These are phyloP conservation scores for Fagus sylvatica DNA, from an alignment of 306 rosid genomes.

Conservation along the genomic window DNA sequence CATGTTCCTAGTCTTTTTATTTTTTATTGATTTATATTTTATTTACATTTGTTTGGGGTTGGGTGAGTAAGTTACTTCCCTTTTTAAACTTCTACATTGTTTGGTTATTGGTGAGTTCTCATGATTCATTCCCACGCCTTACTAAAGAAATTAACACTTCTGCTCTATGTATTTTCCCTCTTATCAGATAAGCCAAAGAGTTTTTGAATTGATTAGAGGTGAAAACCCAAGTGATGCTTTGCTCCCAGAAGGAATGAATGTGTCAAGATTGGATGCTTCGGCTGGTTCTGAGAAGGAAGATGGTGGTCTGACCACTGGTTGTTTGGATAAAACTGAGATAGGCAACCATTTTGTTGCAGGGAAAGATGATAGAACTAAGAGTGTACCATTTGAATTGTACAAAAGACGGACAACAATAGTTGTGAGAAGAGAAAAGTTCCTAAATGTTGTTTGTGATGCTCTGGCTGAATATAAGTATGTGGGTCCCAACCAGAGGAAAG, in stretches of 20 bases:
- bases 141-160: neutral
- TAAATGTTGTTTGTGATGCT: constrained; percentile 77
- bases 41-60: neutral
- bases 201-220: constrained; percentile 63
- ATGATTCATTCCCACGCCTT: neutral
- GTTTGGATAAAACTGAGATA: constrained; percentile 32
- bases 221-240: constrained; percentile 38
- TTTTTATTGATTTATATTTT: neutral
- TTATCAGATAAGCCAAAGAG: constrained; percentile 85
- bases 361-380: constrained; percentile 42
- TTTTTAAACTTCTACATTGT: neutral
- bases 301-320: constrained; percentile 12
- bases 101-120: neutral
- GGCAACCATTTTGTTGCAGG: constrained; percentile 29
- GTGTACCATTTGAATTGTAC: constrained; percentile 79
- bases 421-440: constrained; percentile 59
- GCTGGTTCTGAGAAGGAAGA: constrained; percentile 32
- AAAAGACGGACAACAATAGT: constrained; percentile 74
- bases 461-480: constrained; percentile 86
- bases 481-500: constrained; percentile 89
- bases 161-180: constrained; percentile 22
- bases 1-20: neutral
- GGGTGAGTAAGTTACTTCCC: neutral
- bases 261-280: constrained; percentile 31
- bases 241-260: constrained; percentile 40